Conservation (phyloP, 805 yeast species). For the Lachancea dasiensis region DNA sequence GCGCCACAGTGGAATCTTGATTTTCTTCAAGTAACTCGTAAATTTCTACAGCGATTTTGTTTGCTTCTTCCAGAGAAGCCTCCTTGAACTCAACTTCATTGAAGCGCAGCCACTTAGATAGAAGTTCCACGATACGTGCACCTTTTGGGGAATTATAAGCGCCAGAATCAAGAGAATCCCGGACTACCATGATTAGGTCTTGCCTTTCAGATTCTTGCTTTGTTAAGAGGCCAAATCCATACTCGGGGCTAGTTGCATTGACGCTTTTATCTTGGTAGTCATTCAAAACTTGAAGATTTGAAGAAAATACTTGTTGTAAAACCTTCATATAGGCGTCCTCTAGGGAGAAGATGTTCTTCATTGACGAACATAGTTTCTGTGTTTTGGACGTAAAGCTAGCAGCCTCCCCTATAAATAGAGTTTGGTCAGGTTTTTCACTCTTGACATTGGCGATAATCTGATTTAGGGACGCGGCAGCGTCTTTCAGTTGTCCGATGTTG, state of each 20-base stretch:
- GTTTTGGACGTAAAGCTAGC: slow-evolving; percentile 3
- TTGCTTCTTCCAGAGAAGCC: slow-evolving; percentile 26
- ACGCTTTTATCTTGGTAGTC: slow-evolving; percentile 42
- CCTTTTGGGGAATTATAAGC: slow-evolving; percentile 40
- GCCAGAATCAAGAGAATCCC: slow-evolving; percentile 39
- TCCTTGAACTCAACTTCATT: slow-evolving; percentile 35
- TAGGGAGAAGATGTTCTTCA: slow-evolving; percentile 44
- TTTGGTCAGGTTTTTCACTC: slow-evolving; percentile 52
- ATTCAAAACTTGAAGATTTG: slow-evolving; percentile 55
- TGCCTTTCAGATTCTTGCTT: slow-evolving; percentile 47
- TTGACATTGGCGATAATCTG: slow-evolving; percentile 48
- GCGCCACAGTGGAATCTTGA: slow-evolving; percentile 36
- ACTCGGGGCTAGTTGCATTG: slow-evolving; percentile 68
- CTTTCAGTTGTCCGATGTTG: slow-evolving; percentile 33
- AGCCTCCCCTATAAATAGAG: slow-evolving; percentile 49
- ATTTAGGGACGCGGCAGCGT: slow-evolving; percentile 35
- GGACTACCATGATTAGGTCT: slow-evolving; percentile 41
- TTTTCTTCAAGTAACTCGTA: slow-evolving; percentile 38
- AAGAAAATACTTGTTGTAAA: slow-evolving; percentile 56
- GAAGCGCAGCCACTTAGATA: slow-evolving; percentile 66
- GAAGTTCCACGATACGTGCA: slow-evolving; percentile 44
- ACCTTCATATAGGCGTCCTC: slow-evolving; percentile 77
- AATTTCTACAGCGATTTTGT: slow-evolving; percentile 30
- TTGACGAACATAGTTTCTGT: slow-evolving; percentile 16
- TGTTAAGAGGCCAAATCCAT: slow-evolving; percentile 74